Evolutionary conservation across 768 basidiomycete species (phyloP).

Genomic region (Leucogyrophana mollusca): DNA sequence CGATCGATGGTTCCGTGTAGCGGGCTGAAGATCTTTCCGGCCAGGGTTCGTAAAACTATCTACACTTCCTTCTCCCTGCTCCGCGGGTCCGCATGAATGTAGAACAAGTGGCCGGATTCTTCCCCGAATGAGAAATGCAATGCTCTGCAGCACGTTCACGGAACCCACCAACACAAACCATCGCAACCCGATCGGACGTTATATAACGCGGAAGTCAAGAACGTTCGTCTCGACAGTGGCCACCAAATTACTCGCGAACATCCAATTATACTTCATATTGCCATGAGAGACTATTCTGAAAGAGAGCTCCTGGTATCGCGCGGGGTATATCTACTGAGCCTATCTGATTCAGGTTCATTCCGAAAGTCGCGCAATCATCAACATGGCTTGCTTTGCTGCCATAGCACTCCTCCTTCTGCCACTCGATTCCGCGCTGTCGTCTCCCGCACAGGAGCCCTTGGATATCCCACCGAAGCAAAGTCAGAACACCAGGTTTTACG

Average conservation of each 20-base stretch:
- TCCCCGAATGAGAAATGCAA: conserved; percentile 21
- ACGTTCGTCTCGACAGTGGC: conserved; percentile 30
- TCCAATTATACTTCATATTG: not conserved
- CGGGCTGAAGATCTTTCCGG: no score
- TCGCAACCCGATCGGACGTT: not conserved
- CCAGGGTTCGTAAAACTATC: no score
- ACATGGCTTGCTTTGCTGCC: conserved; percentile 14
- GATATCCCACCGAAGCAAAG: not conserved
- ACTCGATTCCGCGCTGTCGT: conserved; percentile 20
- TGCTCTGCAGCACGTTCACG: not conserved
- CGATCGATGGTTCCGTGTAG: no score
- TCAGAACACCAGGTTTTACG: conserved; percentile 35
- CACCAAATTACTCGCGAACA: conserved; percentile 2
- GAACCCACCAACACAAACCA: no score
- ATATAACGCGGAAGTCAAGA: conserved; percentile 9
- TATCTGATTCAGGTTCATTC: not conserved
- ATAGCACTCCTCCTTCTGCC: conserved; percentile 7
- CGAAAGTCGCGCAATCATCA: not conserved
- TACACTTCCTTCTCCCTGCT: no score
- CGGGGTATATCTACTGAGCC: not conserved
- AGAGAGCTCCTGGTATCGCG: not conserved
- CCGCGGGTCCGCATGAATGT: no score
- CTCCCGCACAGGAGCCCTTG: conserved; percentile 28
- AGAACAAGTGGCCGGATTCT: not conserved
- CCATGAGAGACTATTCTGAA: not conserved